phyloP scores from a whole-genome alignment of 2,329 filamentous ascomycete genomes.

The Sclerotiophoma versabilis region DNA sequence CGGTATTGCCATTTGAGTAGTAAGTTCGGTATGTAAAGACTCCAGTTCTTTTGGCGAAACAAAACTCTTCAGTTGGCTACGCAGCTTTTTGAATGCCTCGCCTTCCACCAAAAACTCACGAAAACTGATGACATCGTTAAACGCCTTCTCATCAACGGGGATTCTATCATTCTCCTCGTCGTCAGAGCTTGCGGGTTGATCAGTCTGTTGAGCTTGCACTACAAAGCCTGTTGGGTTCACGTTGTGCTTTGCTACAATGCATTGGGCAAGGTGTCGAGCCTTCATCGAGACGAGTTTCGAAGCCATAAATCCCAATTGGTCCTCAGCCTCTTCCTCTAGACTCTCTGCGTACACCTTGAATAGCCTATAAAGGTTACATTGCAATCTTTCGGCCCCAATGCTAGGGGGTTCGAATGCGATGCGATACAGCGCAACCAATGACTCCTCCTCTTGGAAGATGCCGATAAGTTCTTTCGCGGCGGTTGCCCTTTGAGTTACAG shows the following conservation, averaged over 20 bases:
- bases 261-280: too few species aligned
- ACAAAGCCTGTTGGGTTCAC: too few species aligned
- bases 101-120: background rate
- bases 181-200: background rate
- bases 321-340: background rate
- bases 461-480: background rate
- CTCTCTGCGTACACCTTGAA: background rate
- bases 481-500: background rate
- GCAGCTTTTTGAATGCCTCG: background rate
- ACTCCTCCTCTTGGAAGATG: background rate
- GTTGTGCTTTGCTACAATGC: too few species aligned
- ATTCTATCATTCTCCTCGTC: background rate
- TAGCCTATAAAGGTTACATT: background rate
- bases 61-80: background rate
- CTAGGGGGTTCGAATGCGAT: background rate
- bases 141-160: background rate
- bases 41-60: background rate
- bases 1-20: too few species aligned
- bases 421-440: background rate
- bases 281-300: too few species aligned
- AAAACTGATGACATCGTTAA: background rate
- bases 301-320: too few species aligned
- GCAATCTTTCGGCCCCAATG: background rate
- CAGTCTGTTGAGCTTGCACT: too few species aligned
- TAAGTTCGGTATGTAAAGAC: too few species aligned